These are phyloP conservation scores for Ceratocystis eucalypticola DNA, from an alignment of 2,329 filamentous ascomycete species.

Conservation along the genomic window DNA sequence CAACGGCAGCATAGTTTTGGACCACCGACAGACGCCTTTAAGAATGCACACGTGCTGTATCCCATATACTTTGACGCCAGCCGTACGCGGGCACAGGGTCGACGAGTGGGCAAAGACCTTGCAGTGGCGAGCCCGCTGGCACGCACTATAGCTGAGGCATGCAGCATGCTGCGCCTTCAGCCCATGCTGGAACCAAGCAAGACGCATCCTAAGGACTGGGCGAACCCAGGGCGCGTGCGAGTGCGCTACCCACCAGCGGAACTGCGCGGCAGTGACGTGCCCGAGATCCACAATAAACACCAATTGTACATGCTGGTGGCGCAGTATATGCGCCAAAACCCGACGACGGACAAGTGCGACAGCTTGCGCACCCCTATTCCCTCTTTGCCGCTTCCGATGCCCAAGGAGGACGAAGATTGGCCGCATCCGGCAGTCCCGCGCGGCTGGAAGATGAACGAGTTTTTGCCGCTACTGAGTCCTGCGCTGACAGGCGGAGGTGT, in stretches of 20 bases:
- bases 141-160: slow-evolving; percentile 77
- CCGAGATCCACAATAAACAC: slow-evolving; percentile 59
- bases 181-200: slow-evolving; percentile 83
- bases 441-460: slow-evolving; percentile 78
- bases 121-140: slow-evolving; percentile 80
- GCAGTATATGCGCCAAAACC: slow-evolving; percentile 60
- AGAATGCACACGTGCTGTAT: slow-evolving; percentile 78
- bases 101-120: slow-evolving; percentile 57
- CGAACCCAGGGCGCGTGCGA: slow-evolving; percentile 81
- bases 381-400: slow-evolving; percentile 51
- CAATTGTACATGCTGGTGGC: slow-evolving; percentile 76
- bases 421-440: slow-evolving; percentile 62
- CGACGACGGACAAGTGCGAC: slow-evolving; percentile 54
- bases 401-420: slow-evolving; percentile 51
- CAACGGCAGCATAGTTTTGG: slow-evolving; percentile 2
- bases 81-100: slow-evolving; percentile 62
- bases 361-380: slow-evolving; percentile 60
- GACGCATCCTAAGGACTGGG: slow-evolving; percentile 92
- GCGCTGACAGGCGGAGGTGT: slow-evolving; percentile 88
- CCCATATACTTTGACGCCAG: slow-evolving; percentile 84
- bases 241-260: slow-evolving; percentile 50
- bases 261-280: slow-evolving; percentile 19
- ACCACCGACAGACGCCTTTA: slow-evolving; percentile 44
- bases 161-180: slow-evolving; percentile 53
- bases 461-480: slow-evolving; percentile 76